A percentile compares a stretch with the other conserved stretches of the same genome.
phyloP scores from a whole-genome alignment of 306 rosid genomes.

The Trifolium pratense region DNA sequence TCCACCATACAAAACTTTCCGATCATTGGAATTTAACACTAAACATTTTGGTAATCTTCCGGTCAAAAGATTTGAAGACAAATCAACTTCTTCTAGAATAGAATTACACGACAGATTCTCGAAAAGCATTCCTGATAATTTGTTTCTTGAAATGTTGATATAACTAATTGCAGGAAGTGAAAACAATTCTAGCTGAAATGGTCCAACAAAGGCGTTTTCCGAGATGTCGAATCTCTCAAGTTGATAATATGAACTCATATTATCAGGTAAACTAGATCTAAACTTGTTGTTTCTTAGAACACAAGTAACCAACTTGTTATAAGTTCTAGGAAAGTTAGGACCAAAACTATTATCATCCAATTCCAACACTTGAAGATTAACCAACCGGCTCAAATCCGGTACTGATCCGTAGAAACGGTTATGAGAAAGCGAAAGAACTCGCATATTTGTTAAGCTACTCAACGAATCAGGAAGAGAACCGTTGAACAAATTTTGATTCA shows the following conservation, averaged over 20 bases:
- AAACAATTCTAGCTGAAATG: constrained; percentile 62
- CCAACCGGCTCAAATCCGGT: constrained; percentile 73
- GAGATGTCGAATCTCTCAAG: constrained; percentile 73
- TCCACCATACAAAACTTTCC: constrained; percentile 53
- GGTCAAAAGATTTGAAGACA: constrained; percentile 81
- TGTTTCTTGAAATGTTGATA: constrained; percentile 77
- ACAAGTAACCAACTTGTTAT: constrained; percentile 72
- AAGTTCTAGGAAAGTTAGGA: constrained; percentile 77
- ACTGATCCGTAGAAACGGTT: constrained; percentile 71
- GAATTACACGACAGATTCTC: constrained; percentile 72
- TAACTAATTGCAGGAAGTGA: constrained; percentile 76
- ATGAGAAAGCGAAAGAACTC: constrained; percentile 75
- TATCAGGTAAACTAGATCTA: constrained; percentile 73
- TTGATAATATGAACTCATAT: constrained; percentile 64
- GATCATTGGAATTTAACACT: constrained; percentile 46
- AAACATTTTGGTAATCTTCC: constrained; percentile 80
- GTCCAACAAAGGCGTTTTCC: constrained; percentile 74
- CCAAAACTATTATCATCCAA: constrained; percentile 81
- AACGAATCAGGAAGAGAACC: constrained; percentile 71
- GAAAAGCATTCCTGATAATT: constrained; percentile 77
- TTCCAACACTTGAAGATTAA: constrained; percentile 87
- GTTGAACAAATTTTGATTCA: constrained; percentile 69
- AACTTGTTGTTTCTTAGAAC: constrained; percentile 74
- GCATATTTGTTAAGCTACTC: constrained; percentile 58
- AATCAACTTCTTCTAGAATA: constrained; percentile 67